Evolutionary conservation across 805 yeast genomes (phyloP).

Genomic region (Torulaspora gathmanii): DNA sequence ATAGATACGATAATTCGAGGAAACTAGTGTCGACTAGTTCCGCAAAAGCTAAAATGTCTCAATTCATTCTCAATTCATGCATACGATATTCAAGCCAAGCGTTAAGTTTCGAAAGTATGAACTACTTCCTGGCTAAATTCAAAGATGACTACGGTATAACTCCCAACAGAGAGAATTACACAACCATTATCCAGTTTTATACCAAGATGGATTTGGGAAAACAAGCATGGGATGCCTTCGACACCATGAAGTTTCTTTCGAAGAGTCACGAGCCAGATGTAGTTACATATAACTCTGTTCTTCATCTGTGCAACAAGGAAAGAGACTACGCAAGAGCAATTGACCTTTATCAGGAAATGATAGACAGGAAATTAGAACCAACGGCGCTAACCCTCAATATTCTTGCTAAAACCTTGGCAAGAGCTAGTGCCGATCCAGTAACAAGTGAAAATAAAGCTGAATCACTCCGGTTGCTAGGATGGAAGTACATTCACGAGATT

Average conservation of each 20-base stretch:
- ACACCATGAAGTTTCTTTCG: slow-evolving; percentile 78
- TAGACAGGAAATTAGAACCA: slow-evolving; percentile 25
- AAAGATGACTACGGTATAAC: slow-evolving; percentile 21
- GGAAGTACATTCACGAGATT: slow-evolving; percentile 72
- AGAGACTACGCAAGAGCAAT: slow-evolving; percentile 68
- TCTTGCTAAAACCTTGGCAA: slow-evolving; percentile 29
- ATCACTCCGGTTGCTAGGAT: slow-evolving; percentile 45
- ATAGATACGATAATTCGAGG: slow-evolving; percentile 19
- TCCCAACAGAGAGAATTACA: slow-evolving; percentile 31
- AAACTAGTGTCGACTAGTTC: not conserved
- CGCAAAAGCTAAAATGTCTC: slow-evolving; percentile 12
- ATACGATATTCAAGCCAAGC: slow-evolving; percentile 24
- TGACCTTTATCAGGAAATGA: slow-evolving; percentile 71
- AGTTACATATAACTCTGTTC: slow-evolving; percentile 64
- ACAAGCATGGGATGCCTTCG: slow-evolving; percentile 71
- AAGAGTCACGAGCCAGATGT: slow-evolving; percentile 60
- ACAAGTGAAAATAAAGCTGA: slow-evolving; percentile 30
- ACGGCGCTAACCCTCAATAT: slow-evolving; percentile 19
- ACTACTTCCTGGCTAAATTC: slow-evolving; percentile 27
- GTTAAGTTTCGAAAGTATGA: slow-evolving; percentile 21
- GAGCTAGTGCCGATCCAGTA: slow-evolving; percentile 25
- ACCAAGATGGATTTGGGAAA: slow-evolving; percentile 12
- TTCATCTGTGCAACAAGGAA: slow-evolving; percentile 58
- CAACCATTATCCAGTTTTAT: slow-evolving; percentile 31
- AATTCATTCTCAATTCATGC: slow-evolving; percentile 26